A percentile compares a stretch with the other conserved stretches of the same genome.
These are phyloP conservation scores for Phallus indusiatus DNA, from an alignment of 768 basidiomycete species.

Conservation along the genomic window DNA sequence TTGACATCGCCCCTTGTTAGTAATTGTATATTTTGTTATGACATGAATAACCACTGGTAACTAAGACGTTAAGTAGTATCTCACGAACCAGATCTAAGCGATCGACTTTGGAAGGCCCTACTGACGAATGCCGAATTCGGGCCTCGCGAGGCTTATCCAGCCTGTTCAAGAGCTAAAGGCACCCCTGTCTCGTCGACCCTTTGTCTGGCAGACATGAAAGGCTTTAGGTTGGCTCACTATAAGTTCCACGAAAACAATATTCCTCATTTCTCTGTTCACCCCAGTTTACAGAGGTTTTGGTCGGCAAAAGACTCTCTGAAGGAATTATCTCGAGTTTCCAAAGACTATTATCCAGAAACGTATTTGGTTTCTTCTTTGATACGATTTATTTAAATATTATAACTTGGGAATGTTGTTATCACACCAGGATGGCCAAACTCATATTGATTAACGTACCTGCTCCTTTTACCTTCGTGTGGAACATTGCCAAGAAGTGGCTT, in stretches of 20 bases:
- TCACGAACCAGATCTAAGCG: conserved; percentile 45
- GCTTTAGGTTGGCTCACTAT: conserved; percentile 47
- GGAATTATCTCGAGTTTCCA: conserved; percentile 60
- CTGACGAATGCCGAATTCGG: conserved; percentile 59
- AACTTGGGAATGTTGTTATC: neutral
- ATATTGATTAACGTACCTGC: conserved; percentile 63
- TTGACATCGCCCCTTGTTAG: conserved; percentile 41
- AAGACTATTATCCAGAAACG: conserved; percentile 74
- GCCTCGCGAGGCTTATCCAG: conserved; percentile 56
- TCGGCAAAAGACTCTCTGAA: conserved; percentile 58
- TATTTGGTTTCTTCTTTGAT: conserved; percentile 23
- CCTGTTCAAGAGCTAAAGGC: conserved; percentile 42
- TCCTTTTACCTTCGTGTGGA: conserved; percentile 66
- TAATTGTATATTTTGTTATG: neutral
- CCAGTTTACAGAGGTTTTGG: conserved; percentile 61
- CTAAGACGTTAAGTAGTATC: conserved; percentile 28
- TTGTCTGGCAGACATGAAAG: conserved; percentile 61
- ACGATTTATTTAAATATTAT: neutral
- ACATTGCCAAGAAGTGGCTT: conserved; percentile 58
- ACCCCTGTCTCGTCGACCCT: conserved; percentile 41
- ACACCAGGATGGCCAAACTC: conserved; percentile 65
- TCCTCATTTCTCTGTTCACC: neutral
- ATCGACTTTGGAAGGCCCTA: conserved; percentile 47
- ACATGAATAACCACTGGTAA: neutral
- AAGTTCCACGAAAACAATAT: neutral